A percentile compares a stretch with the other conserved stretches of the same genome.
These are phyloP conservation scores for Calonectria naviculata DNA, from an alignment of 2,329 filamentous ascomycete genomes.

Conservation along the genomic window DNA sequence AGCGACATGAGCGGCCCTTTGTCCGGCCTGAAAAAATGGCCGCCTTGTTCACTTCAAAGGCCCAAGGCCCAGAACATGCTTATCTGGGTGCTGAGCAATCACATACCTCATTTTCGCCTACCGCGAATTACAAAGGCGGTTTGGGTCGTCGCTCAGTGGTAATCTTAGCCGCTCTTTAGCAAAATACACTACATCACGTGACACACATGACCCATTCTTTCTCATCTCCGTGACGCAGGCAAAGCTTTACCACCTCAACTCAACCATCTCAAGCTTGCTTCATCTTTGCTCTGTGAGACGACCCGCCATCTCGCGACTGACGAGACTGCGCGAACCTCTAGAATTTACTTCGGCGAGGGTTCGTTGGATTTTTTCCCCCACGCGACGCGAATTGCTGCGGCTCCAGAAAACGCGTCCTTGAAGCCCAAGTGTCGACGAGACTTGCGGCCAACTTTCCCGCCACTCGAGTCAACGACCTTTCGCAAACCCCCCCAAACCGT, in stretches of 20 bases:
- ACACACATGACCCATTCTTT: conserved; percentile 42
- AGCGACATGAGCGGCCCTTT: neutral
- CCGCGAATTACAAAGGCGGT: conserved; percentile 19
- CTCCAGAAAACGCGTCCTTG: conserved; percentile 37
- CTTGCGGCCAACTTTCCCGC: conserved; percentile 35
- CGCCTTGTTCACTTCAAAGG: neutral
- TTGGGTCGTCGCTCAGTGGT: neutral
- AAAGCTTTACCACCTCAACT: conserved; percentile 41
- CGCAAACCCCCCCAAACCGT: conserved; percentile 22
- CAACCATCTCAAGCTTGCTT: conserved; percentile 34
- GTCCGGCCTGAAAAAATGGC: neutral
- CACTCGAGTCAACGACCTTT: conserved; percentile 28
- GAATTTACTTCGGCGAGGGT: conserved; percentile 19
- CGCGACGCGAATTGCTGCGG: conserved; percentile 40
- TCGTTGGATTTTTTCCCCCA: conserved; percentile 28
- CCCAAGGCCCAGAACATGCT: neutral
- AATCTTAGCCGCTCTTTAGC: conserved; percentile 15
- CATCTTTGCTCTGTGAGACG: conserved; percentile 30
- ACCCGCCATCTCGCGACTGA: conserved; percentile 26
- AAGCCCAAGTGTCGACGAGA: conserved; percentile 28
- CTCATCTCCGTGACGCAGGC: conserved; percentile 37
- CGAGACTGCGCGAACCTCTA: conserved; percentile 25
- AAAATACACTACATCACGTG: conserved; percentile 42
- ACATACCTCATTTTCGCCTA: neutral
- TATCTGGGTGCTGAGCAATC: conserved; percentile 20